Base-by-base conservation (phyloP, 2,329 filamentous ascomycete genomes). In the Fusarium bulbicola region DNA sequence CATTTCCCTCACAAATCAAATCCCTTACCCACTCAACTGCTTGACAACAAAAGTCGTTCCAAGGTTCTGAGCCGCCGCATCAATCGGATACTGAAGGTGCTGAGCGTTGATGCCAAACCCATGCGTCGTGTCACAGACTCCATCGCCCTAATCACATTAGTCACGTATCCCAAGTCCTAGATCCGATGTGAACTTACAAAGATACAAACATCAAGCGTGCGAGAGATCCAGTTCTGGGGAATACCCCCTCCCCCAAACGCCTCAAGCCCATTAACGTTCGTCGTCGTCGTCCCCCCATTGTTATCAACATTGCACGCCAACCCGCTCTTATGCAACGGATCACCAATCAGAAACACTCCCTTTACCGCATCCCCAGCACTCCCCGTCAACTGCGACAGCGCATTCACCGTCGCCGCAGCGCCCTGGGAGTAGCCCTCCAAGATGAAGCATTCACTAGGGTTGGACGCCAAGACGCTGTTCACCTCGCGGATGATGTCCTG, bases 271-370 rank as follows among this genome's bases (percentile, higher is more conserved):
- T 34, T 60, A 1, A 67, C 65, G 18, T 67, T 67, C 54, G 37
- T 67, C 1, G 65, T 67, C 18, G 65, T 67, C n/a, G 42, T 39
- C 1, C 65, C 65, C 6, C 65, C 65, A 9, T 36, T 52, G 8
- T 67, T 67, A 18, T 67, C 65, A 12, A 67, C 65, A 16, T 67
- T 67, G 12, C 65, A 67, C 36, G 28, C 65, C 26, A 67, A 11
- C 1, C 65, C 65, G 4, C 36, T 47, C 54, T 43, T 67, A 10
- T 53, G 65, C 18, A 67, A 28, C 3, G 65, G 65, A 43, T 67
- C 36, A 1, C 65, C 65, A 34, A 67, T 67, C 8, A 67, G 20
- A 20, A 67, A 67, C 1, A 67, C 65, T 0, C 65, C 65, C 40
- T 67, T 67, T 13, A 67, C 65, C 1, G 65, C 65, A 32, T 47